Evolutionary conservation across 1,284 basidiomycete genomes (phyloP), one percentile per base, ranked within the genome.

Genomic region (Meripilus lineatus): DNA sequence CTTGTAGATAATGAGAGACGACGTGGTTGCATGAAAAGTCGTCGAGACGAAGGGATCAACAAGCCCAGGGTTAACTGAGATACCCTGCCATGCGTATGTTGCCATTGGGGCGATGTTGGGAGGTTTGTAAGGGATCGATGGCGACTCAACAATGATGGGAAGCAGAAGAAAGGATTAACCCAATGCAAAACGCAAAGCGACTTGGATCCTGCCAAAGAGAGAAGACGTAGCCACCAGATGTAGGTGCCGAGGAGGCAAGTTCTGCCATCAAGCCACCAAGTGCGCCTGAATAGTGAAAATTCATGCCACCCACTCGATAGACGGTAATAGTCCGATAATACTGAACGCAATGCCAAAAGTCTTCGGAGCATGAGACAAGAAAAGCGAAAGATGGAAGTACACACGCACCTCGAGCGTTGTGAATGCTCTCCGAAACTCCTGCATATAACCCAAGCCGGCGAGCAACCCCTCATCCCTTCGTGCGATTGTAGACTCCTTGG

Each of bases 231-330:
- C 87, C 89, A 38, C 87, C 88, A 18, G 84, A 74, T 0, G 79
- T 81, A 70, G 25, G 87, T 77, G 83, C 84, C 4, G 83, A 78
- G 11, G 81, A 84, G 0, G 73, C 82, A 5, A 88, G 69, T 52
- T 89, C 85, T 1, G 75, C 84, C 66, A 90, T 74, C 3, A 82
- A 67, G 44, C 86, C 60, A 1, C 76, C 85, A 23, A 89, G 72
- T 33, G 73, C 1, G 32, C 20, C 39, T 21, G 20, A 21, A 17
- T 15, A 14, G 6, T 14, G 50, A 48, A n/a, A n/a, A 8, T 30
- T 8, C n/a, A 8, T 8, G 28, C 8, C 42, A 52, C 46, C 8
- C 20, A 48, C 47, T 65, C 59, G 6, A 72, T 70, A 8, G 67
- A 70, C 3, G 66, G 65, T 6, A 70, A 51, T 3, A 74, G 58